Evolutionary conservation across 2,329 filamentous ascomycete species (phyloP), one percentile per base, ranked within the genome.

Genomic region (Macrophomina phaseolina): DNA sequence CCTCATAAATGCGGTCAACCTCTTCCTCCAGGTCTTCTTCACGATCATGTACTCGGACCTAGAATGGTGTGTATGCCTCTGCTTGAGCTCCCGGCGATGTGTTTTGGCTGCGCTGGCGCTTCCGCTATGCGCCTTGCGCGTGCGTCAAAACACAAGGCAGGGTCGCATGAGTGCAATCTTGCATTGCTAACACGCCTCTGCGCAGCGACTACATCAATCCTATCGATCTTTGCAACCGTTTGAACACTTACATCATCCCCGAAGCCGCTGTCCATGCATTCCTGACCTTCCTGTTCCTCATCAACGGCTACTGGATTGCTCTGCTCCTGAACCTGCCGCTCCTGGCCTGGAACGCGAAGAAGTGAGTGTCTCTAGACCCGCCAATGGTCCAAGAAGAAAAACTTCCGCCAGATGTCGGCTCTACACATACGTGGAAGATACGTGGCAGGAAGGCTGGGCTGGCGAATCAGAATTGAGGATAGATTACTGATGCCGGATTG

Each of bases 21-120:
- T 99, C 78, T 99, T 99, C 83, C 87, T 99, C 67, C 96, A 99
- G 85, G 95, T 99, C 75, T 99, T 99, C 88, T 99, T 99, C 85
- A 99, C 95, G 67, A 99, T 99, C 79, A 99, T 99, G 96, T 99
- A 98, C 85, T 97, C 93, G 82, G 95, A 99, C 87, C 84, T 99
- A 76, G 95, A 99, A 91, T 99, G 95, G 94, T 97, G 85, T 77
- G 92, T 86, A 42, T n/a, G 34, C 23, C n/a, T 38, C n/a, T 60
- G 51, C 38, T 34, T 49, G n/a, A 38, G 55, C 52, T 65, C 38
- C 8, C 23, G 32, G 30, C n/a, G 28, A 45, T 28, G 63, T 45
- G 28, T 49, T 40, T 14, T 42, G 12, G 34, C 42, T 9, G 52
- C 18, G 28, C 5, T 23, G 58, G 58, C 42, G 40, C 40, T 32